A percentile compares a stretch with the other conserved stretches of the same genome.
Evolutionary conservation across 345 rosid species (phyloP).

Genomic region (Raphanus sativus): DNA sequence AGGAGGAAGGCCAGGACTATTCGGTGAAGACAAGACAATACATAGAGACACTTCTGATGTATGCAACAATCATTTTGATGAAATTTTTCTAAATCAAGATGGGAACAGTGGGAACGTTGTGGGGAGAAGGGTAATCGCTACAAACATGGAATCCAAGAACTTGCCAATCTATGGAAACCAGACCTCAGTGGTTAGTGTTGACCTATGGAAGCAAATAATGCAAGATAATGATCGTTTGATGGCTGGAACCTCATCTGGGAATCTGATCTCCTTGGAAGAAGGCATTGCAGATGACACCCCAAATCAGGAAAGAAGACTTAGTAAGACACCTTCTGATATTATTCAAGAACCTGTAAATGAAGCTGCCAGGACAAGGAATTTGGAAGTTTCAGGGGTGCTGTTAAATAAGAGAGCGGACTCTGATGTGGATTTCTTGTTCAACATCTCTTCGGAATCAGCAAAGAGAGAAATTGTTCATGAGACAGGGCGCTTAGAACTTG

Average conservation of each 20-base stretch:
- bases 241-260: constrained; percentile 25
- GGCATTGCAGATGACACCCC: constrained; percentile 23
- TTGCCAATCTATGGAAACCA: constrained; percentile 30
- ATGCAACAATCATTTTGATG: constrained; percentile 26
- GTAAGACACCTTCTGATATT: constrained; percentile 23
- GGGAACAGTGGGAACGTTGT: constrained; percentile 30
- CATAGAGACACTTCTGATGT: constrained; percentile 23
- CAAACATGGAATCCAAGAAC: constrained; percentile 26
- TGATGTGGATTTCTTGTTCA: constrained; percentile 33
- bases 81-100: constrained; percentile 26
- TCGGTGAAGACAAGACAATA: constrained; percentile 28
- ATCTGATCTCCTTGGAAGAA: constrained; percentile 31
- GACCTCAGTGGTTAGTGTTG: constrained; percentile 28
- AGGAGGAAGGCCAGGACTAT: constrained; percentile 21
- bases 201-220: constrained; percentile 28
- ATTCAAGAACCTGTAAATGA: constrained; percentile 29
- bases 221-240: constrained; percentile 27
- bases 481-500: constrained; percentile 22
- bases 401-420: background rate
- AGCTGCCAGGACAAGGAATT: constrained; percentile 21
- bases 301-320: constrained; percentile 23
- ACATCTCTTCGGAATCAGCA: constrained; percentile 36
- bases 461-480: constrained; percentile 28
- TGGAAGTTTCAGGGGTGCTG: constrained; percentile 31
- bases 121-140: constrained; percentile 27